Evolutionary conservation across 345 rosid genomes (phyloP), one percentile per base, ranked within the genome.

Genomic region (Eucalyptus tenuipes): DNA sequence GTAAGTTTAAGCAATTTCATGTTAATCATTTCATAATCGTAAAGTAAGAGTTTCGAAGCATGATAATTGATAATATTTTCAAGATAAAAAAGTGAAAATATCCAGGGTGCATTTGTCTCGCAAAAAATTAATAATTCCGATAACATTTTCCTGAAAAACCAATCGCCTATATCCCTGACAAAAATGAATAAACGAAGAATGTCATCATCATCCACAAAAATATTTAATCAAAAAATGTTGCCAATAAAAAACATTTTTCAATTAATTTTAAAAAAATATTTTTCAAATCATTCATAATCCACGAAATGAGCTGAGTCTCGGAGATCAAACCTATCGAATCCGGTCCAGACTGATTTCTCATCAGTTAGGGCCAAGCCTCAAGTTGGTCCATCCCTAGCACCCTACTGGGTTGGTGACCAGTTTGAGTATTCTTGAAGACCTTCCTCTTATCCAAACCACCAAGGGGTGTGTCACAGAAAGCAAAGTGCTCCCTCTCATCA

Each of bases 161-260:
- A 25, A n/a, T 64, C 20, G 10, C 75, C 17, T 14, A 64, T n/a
- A n/a, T 64, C 18, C 17, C 33, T n/a, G n/a, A 61, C 7, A 6
- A 61, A 61, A 64, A 64, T 14, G 18, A n/a, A 64, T 14, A 13
- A 64, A 14, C 2, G 5, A 64, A 64, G n/a, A 64, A 64, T 13
- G 9, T 7, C 37, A 4, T n/a, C 37, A 64, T 64, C 3, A 0
- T 14, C 8, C 37, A 64, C 16, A 2, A 64, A 59, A 64, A 64
- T n/a, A 7, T 14, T n/a, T 64, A n/a, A n/a, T 13, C 75, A n/a
- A 29, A 64, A 64, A 14, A 0, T 13, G 2, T 64, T 13, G 5
- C 14, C 37, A 8, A 64, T 7, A 13, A 10, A 14, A 59, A 27
- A 29, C 3, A 27, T 61, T 27, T 61, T 61, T n/a, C 1, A 14